Base-by-base conservation (phyloP, 139 green algal genomes). In the Picochlorum sp. region DNA sequence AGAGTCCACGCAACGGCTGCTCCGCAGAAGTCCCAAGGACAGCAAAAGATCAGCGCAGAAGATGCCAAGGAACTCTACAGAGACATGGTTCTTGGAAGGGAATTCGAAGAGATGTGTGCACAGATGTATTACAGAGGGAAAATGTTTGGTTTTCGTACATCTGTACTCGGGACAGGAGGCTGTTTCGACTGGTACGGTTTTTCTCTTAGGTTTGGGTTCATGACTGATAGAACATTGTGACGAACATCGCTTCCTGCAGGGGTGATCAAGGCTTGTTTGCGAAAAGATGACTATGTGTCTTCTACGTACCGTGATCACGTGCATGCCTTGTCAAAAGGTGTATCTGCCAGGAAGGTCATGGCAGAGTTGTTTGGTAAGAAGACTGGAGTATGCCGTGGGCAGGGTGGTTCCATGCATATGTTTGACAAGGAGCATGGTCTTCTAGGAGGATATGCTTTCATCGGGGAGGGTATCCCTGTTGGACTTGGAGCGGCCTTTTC, bases 251-350 rank as follows among this genome's bases (percentile, higher is more conserved):
- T 15, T 30, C 13, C 7, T 47, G 50, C 57, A 77, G 73, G 76
- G 23, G 64, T 83, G n/a, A 79, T 83, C 74, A 81, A 76, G 51
- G 66, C 65, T 6, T 65, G 68, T 56, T 68, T 97, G 72, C 73
- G 84, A 44, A 74, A 72, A 45, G 80, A 90, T 66, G 90, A 97
- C 81, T 92, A 93, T 62, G 85, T 96, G 18, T 96, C 84, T 74
- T 96, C 86, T 51, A 98, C 92, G 37, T 98, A 98, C 82, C 84
- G 92, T 57, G 92, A 98, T 74, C 92, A 98, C 79, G 92, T 98
- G 65, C 92, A 98, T 75, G 92, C 92, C 7, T 74, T 98, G 41
- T 88, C 74, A 68, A 98, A 98, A 79, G 83, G 83, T 61, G 90
- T 96, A 23, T 60, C 83, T 3, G 71, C 87, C 0, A 76, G 78